Conservation (phyloP, 1,284 basidiomycete species). For the Fomitopsis schrenkii region DNA sequence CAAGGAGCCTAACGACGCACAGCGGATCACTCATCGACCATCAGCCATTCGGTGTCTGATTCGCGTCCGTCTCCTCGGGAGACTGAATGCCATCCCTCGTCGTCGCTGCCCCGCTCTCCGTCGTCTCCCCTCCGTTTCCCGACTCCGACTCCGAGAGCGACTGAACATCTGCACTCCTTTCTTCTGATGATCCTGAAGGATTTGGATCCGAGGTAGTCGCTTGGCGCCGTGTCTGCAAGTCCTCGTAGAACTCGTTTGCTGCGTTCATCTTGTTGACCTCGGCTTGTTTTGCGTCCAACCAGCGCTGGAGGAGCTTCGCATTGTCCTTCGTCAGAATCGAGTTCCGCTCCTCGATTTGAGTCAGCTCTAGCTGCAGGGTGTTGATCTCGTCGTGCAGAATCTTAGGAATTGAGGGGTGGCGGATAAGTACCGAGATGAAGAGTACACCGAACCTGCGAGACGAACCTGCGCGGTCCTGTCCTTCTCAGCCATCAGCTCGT, state of each 20-base stretch:
- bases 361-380: constrained; percentile 85
- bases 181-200: constrained; percentile 20
- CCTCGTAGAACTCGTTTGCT: constrained; percentile 80
- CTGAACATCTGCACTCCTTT: constrained; percentile 21
- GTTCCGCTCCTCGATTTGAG: constrained; percentile 86
- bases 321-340: constrained; percentile 87
- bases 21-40: constrained; percentile 47
- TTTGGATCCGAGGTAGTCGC: constrained; percentile 48
- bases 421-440: not conserved
- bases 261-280: constrained; percentile 97
- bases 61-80: constrained; percentile 60
- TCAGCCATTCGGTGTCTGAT: constrained; percentile 86
- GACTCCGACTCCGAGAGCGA: constrained; percentile 34
- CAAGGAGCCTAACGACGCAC: constrained; percentile 10
- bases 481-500: constrained; percentile 83
- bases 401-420: constrained; percentile 34
- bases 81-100: constrained; percentile 72
- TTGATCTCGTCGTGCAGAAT: constrained; percentile 93
- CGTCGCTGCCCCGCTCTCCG: constrained; percentile 42
- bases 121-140: constrained; percentile 69
- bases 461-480: constrained; percentile 84
- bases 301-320: constrained; percentile 89
- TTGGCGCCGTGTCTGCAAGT: constrained; percentile 68
- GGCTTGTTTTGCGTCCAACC: constrained; percentile 91
- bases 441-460: not conserved